Base-by-base conservation (phyloP, 129 eudicot genomes). In the Heracleum sosnowskyi region DNA sequence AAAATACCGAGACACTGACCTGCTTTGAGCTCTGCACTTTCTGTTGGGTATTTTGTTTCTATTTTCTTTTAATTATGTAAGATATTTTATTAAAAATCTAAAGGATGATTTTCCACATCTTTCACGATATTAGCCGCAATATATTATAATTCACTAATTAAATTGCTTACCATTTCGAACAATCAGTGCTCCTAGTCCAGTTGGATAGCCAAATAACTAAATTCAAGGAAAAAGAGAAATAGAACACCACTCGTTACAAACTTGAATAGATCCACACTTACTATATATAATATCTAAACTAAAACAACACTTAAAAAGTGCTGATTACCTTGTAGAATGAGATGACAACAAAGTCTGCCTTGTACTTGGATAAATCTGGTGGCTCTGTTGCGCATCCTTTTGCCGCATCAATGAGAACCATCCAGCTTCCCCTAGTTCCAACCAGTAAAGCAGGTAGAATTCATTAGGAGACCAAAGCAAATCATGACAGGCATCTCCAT, bases 181-280 rank as follows among this genome's bases (percentile, higher is more conserved):
- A 78, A 95, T 79, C 81, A 95, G 92, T 44, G 98, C 97, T 81
- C 98, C 97, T 83, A 95, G 93, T 83, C 98, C 98, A 79, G 94
- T 91, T 79, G 98, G 98, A 82, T 95, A 95, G 76, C 98, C 98
- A 85, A 95, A 95, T 68, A 95, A 79, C 98, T 93, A 80, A 17
- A 81, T 51, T 60, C 49, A 34, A 81, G 37, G 6, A 77, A 71
- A 53, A 80, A 77, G 76, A 13, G 69, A 73, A 45, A 69, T 72
- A 26, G 16, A 63, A 53, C 11, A 16, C 37, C 20, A 15, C 31
- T 62, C 9, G 16, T 51, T 18, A 39, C 22, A 34, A 24, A 33
- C 31, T 12, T 12, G 46, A 42, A 74, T 17, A 28, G 7, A 13
- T 7, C 16, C 51, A 24, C 29, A 41, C 45, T 41, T 72, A 6